A percentile compares a stretch with the other conserved stretches of the same genome.
Conservation (phyloP, 257 asterid genomes). For the Marsdenia floribunda region DNA sequence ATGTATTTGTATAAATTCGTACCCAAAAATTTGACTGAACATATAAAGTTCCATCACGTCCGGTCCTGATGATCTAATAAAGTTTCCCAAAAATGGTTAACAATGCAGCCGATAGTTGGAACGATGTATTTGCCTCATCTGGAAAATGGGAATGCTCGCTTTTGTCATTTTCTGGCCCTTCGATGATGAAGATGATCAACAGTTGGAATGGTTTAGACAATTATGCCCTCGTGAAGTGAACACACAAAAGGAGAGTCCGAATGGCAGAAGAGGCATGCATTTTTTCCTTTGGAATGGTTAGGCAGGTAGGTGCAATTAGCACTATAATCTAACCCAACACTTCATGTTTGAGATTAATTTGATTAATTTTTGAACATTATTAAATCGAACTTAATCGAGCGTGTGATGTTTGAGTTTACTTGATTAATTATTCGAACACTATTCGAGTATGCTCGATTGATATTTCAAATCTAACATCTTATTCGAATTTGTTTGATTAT, state of each 20-base stretch:
- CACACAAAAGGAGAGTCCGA: not conserved
- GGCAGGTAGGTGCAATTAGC: no score
- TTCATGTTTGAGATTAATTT: no score
- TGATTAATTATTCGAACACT: no score
- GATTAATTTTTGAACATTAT: no score
- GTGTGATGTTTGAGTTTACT: no score
- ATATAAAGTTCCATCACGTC: not conserved
- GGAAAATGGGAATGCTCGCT: not conserved
- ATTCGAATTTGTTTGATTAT: no score
- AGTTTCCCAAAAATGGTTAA: constrained; percentile 13
- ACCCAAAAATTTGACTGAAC: no score
- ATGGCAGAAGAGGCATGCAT: not conserved
- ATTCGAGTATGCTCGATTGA: no score
- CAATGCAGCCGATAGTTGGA: not conserved
- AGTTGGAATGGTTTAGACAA: not conserved
- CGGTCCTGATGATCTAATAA: constrained; percentile 11
- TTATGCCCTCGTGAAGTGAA: not conserved
- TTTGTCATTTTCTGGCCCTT: not conserved
- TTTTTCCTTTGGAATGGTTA: not conserved
- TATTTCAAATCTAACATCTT: no score
- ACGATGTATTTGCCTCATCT: not conserved
- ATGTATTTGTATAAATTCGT: no score
- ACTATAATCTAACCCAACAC: no score
- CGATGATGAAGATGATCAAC: not conserved
- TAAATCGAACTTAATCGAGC: no score